These are phyloP conservation scores for Pilasporangium apinafurcum DNA, from an alignment of 352 stramenopile species.

Conservation along the genomic window DNA sequence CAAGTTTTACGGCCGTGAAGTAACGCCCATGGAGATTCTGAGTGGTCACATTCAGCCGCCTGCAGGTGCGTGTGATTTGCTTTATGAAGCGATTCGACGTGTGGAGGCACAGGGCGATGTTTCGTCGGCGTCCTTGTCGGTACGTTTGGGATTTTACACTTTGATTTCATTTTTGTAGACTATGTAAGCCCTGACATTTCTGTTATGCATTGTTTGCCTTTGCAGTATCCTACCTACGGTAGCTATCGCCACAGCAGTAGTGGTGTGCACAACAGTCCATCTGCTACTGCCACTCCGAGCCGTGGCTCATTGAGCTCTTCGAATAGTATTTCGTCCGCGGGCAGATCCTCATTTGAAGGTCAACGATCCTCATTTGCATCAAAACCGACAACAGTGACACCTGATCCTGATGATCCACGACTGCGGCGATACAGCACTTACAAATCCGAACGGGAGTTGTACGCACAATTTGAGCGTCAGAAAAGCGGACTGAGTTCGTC, in stretches of 20 bases:
- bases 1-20: conserved; percentile 79
- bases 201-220: too few species aligned
- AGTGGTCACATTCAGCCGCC: conserved; percentile 66
- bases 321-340: conserved; percentile 1
- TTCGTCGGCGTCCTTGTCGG: too few species aligned
- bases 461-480: conserved; percentile 64
- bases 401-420: conserved; percentile 56
- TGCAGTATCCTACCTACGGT: conserved; percentile 8
- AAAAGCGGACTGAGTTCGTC: conserved; percentile 30
- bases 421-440: conserved; percentile 65
- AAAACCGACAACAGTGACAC: conserved; percentile 14
- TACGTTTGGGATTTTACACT: too few species aligned
- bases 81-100: conserved; percentile 65
- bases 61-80: conserved; percentile 46
- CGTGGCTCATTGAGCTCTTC: conserved; percentile 10
- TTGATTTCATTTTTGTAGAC: too few species aligned
- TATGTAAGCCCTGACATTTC: too few species aligned
- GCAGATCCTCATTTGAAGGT: conserved; percentile 15
- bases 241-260: conserved; percentile 6
- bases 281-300: neutral
- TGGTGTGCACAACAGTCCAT: conserved; percentile 1
- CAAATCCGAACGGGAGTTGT: conserved; percentile 77
- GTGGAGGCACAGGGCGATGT: conserved; percentile 1
- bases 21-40: conserved; percentile 77
- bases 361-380: conserved; percentile 7